Conservation (phyloP, 2,329 filamentous ascomycete genomes). For the Colletotrichum camelliae region DNA sequence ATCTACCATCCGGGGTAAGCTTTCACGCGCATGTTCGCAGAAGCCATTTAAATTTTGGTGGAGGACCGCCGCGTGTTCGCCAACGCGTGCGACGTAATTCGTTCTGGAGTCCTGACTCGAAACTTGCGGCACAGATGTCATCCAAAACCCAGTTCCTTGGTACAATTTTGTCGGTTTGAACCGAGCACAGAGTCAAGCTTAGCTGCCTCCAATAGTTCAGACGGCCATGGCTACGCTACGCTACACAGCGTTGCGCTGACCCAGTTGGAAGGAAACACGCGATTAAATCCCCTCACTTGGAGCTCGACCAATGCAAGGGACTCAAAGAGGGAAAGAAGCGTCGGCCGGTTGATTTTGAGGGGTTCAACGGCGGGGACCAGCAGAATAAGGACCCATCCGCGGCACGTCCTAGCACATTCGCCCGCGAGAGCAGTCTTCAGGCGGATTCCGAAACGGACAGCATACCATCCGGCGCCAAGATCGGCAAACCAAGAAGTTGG, state of each 20-base stretch:
- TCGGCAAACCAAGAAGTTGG: constrained; percentile 17
- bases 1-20: constrained; percentile 5
- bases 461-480: constrained; percentile 16
- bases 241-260: neutral
- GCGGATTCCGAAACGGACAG: constrained; percentile 6
- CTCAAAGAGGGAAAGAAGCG: neutral
- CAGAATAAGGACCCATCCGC: neutral
- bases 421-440: neutral
- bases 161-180: neutral
- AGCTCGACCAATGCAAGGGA: neutral
- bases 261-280: neutral
- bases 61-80: neutral
- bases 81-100: neutral
- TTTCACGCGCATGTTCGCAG: neutral
- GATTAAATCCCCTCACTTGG: neutral
- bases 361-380: neutral
- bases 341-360: neutral
- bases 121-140: neutral
- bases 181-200: constrained; percentile 5
- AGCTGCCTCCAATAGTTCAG: constrained; percentile 7
- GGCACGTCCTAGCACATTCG: neutral
- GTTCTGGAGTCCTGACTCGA: constrained; percentile 2
- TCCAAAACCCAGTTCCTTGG: constrained; percentile 1
- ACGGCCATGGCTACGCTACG: neutral
- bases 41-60: neutral